phyloP scores from a whole-genome alignment of 805 yeast genomes.

The Lipomyces chichibuensis region DNA sequence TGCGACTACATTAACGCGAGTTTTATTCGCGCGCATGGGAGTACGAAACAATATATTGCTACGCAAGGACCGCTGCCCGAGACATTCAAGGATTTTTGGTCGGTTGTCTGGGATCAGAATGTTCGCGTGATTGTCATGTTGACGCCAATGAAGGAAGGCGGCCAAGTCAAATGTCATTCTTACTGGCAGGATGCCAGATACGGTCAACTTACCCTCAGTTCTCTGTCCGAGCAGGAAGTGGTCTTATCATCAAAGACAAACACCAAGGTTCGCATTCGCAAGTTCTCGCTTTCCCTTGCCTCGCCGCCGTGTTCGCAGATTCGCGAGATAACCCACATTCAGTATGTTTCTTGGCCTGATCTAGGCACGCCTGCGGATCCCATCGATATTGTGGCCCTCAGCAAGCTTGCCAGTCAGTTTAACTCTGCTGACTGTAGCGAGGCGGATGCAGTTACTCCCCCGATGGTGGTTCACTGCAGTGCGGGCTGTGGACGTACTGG shows the following conservation, averaged over 20 bases:
- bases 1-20: slow-evolving; percentile 86
- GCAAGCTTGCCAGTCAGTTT: slow-evolving; percentile 51
- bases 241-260: slow-evolving; percentile 28
- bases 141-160: slow-evolving; percentile 78
- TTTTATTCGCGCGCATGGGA: slow-evolving; percentile 52
- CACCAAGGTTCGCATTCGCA: slow-evolving; percentile 45
- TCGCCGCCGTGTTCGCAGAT: slow-evolving; percentile 31
- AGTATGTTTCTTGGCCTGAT: slow-evolving; percentile 84
- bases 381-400: slow-evolving; percentile 62
- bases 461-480: slow-evolving; percentile 82
- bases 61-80: slow-evolving; percentile 88
- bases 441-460: slow-evolving; percentile 41
- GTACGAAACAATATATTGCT: slow-evolving; percentile 66
- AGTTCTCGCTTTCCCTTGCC: slow-evolving; percentile 50
- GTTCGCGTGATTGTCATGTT: slow-evolving; percentile 73
- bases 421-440: slow-evolving; percentile 37
- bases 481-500: slow-evolving; percentile 99
- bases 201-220: slow-evolving; percentile 40
- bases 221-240: slow-evolving; percentile 38
- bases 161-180: slow-evolving; percentile 80
- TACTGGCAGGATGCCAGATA: slow-evolving; percentile 74
- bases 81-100: slow-evolving; percentile 86
- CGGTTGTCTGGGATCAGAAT: slow-evolving; percentile 66
- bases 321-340: slow-evolving; percentile 69
- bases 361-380: slow-evolving; percentile 67